Conservation (phyloP, 371 early-diverging fungal genomes). For the Mycotypha africana region DNA sequence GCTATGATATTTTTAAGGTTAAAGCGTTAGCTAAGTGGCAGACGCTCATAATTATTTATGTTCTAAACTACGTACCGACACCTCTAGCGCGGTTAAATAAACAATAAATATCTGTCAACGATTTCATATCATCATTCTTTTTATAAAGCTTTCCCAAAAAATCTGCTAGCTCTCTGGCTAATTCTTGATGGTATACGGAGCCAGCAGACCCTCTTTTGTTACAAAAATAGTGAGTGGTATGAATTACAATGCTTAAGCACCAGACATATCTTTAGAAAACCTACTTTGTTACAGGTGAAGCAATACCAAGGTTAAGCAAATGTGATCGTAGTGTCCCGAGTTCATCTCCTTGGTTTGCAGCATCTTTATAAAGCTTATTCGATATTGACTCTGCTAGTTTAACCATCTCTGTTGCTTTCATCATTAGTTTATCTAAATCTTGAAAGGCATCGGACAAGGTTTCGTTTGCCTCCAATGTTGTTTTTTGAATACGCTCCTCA, state of each 20-base stretch:
- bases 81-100: constrained; percentile 90
- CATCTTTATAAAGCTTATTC: constrained; percentile 51
- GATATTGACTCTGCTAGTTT: constrained; percentile 75
- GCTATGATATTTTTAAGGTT: constrained; percentile 27
- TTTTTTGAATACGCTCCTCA: constrained; percentile 61
- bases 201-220: constrained; percentile 69
- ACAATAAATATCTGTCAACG: constrained; percentile 88
- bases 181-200: constrained; percentile 76
- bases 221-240: neutral
- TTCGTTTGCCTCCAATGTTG: constrained; percentile 56
- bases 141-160: constrained; percentile 64
- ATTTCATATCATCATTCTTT: constrained; percentile 64
- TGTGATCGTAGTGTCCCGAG: constrained; percentile 65
- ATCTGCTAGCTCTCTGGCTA: constrained; percentile 80
- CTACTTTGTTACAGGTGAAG: constrained; percentile 83
- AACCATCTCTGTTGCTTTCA: constrained; percentile 85
- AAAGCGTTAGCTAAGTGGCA: neutral
- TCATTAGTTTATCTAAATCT: constrained; percentile 81
- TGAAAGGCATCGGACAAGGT: constrained; percentile 77
- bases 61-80: constrained; percentile 49
- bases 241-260: neutral
- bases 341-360: constrained; percentile 35
- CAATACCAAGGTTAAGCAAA: constrained; percentile 77
- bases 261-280: neutral
- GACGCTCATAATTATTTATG: neutral